phyloP scores from a whole-genome alignment of 495 filamentous ascomycete species.

The Penicillium macrosclerotiorum region DNA sequence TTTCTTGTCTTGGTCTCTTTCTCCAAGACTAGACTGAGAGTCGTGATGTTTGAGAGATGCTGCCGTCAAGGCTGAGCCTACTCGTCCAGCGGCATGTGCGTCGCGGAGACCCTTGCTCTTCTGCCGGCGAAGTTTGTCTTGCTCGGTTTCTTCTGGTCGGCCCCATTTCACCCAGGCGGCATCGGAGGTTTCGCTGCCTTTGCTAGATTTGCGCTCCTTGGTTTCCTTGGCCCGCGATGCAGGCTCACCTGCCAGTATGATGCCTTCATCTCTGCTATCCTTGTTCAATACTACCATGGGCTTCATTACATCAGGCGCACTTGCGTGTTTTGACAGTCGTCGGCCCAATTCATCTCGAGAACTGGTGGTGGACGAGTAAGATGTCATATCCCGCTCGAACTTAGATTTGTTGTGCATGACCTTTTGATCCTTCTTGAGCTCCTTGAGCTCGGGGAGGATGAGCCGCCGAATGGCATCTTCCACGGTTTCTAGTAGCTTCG shows the following conservation, averaged over 20 bases:
- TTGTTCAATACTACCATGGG: conserved; percentile 65
- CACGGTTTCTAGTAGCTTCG: conserved; percentile 89
- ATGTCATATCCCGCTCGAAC: conserved; percentile 59
- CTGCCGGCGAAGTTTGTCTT: conserved; percentile 53
- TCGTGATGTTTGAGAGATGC: conserved; percentile 65
- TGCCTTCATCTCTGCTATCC: conserved; percentile 57
- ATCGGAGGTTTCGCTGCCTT: conserved; percentile 48
- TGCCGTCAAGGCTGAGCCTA: conserved; percentile 58
- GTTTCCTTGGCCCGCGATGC: conserved; percentile 41
- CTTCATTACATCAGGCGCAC: conserved; percentile 65
- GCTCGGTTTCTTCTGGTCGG: conserved; percentile 48
- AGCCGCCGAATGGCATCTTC: conserved; percentile 93
- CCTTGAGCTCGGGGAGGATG: conserved; percentile 88
- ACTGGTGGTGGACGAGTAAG: conserved; percentile 58
- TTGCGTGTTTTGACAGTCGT: conserved; percentile 65
- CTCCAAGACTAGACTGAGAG: conserved; percentile 57
- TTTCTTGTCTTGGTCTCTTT: conserved; percentile 49
- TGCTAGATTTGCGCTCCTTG: conserved; percentile 43
- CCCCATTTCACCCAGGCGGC: conserved; percentile 44
- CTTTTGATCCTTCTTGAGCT: conserved; percentile 85
- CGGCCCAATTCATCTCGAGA: conserved; percentile 60
- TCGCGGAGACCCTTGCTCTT: conserved; percentile 60
- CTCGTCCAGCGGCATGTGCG: conserved; percentile 53
- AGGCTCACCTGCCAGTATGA: conserved; percentile 53
- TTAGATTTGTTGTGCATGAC: conserved; percentile 57